phyloP scores from a whole-genome alignment of 495 filamentous ascomycete species.

The Podospora conica region DNA sequence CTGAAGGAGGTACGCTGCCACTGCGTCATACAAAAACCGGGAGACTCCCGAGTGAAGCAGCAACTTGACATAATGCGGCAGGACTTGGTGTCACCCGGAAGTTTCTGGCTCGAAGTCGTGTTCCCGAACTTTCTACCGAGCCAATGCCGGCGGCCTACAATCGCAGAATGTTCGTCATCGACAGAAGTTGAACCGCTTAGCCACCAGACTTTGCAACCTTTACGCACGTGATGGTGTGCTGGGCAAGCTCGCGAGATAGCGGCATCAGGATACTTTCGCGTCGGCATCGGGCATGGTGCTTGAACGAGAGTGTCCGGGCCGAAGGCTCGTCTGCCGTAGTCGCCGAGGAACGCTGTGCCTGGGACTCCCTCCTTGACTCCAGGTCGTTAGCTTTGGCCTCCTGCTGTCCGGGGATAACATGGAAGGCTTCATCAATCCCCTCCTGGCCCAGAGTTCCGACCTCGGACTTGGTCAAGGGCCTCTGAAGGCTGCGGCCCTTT shows the following conservation, averaged over 20 bases:
- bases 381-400: neutral
- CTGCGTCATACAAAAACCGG: neutral
- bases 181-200: neutral
- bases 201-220: neutral
- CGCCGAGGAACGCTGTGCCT: neutral
- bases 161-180: neutral
- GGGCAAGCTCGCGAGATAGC: neutral
- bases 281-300: neutral
- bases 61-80: neutral
- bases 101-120: no score
- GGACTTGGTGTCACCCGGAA: neutral
- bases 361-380: neutral
- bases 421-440: neutral
- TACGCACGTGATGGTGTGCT: neutral
- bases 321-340: neutral
- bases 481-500: neutral
- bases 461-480: neutral
- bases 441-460: neutral
- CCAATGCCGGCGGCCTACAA: neutral
- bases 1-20: neutral
- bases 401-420: neutral
- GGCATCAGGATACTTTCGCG: neutral
- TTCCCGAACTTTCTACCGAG: neutral
- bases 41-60: neutral
- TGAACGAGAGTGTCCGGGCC: neutral